Conservation (phyloP, 1,284 basidiomycete species). For the Ceratobasidium sp. region DNA sequence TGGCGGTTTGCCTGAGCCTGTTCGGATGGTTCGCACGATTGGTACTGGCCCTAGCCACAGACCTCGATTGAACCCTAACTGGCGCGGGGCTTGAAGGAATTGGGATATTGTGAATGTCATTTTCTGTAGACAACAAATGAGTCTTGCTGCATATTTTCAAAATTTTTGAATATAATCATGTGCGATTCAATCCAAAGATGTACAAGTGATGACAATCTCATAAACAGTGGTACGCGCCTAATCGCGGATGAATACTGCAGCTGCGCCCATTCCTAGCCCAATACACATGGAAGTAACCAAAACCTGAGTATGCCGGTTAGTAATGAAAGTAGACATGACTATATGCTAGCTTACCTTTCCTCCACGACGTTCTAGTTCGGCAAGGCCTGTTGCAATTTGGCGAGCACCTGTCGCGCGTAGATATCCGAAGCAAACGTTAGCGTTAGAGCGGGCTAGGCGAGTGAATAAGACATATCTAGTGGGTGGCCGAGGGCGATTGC, state of each 20-base stretch:
- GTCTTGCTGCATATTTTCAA: neutral
- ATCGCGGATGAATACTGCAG: slow-evolving; percentile 85
- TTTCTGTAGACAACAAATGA: neutral
- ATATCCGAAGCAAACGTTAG: slow-evolving; percentile 50
- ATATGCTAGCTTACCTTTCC: slow-evolving; percentile 70
- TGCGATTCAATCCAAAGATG: slow-evolving; percentile 30
- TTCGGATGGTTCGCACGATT: slow-evolving; percentile 3
- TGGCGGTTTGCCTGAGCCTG: neutral
- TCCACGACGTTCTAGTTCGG: slow-evolving; percentile 81
- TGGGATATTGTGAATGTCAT: slow-evolving; percentile 3
- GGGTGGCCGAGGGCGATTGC: slow-evolving; percentile 91
- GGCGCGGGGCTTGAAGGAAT: neutral
- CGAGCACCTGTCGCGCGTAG: slow-evolving; percentile 87
- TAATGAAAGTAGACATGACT: neutral
- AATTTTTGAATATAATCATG: neutral
- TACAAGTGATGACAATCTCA: slow-evolving; percentile 9
- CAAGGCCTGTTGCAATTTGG: slow-evolving; percentile 88
- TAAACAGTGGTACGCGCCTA: neutral
- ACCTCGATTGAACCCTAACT: neutral
- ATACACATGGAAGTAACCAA: slow-evolving; percentile 67
- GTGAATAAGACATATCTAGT: slow-evolving; percentile 72
- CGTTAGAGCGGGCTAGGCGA: neutral
- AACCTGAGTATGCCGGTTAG: slow-evolving; percentile 36
- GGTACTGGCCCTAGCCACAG: neutral
- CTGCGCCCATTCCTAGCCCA: slow-evolving; percentile 90